phyloP scores from a whole-genome alignment of 768 basidiomycete genomes.

The Mycena epipterygia region DNA sequence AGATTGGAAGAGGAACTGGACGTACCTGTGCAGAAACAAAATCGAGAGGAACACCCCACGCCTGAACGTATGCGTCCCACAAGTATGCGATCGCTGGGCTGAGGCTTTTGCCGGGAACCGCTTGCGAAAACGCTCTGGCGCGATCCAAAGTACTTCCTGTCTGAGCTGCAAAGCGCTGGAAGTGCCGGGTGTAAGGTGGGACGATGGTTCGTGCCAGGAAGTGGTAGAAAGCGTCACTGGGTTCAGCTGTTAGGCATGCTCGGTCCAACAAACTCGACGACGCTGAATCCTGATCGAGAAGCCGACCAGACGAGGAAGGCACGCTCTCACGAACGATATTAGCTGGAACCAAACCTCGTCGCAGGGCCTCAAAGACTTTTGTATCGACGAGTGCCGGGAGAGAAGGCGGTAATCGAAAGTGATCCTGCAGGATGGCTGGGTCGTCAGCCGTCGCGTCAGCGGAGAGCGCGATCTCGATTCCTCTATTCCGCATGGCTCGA shows the following conservation, averaged over 20 bases:
- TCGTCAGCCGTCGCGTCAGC: slow-evolving; percentile 59
- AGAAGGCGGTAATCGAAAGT: slow-evolving; percentile 61
- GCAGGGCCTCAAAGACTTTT: slow-evolving; percentile 34
- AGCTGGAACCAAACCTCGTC: slow-evolving; percentile 22
- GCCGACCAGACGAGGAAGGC: slow-evolving; percentile 52
- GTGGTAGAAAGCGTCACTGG: slow-evolving; percentile 45
- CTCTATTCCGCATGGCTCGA: slow-evolving; percentile 98
- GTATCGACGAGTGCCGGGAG: slow-evolving; percentile 3
- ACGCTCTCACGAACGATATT: background rate
- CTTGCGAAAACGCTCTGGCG: slow-evolving; percentile 30
- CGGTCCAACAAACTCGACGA: slow-evolving; percentile 60
- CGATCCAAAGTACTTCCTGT: slow-evolving; percentile 16
- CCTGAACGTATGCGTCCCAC: slow-evolving; percentile 38
- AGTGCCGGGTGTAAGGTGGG: slow-evolving; percentile 46
- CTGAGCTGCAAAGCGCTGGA: slow-evolving; percentile 44
- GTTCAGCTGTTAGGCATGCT: slow-evolving; percentile 48
- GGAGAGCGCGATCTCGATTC: slow-evolving; percentile 83
- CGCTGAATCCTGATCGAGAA: slow-evolving; percentile 63
- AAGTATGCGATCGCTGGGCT: slow-evolving; percentile 5
- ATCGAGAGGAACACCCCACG: slow-evolving; percentile 50
- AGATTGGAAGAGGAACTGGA: slow-evolving; percentile 38
- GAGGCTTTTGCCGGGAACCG: slow-evolving; percentile 31
- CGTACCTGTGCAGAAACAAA: slow-evolving; percentile 62
- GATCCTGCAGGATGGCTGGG: slow-evolving; percentile 56
- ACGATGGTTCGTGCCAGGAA: slow-evolving; percentile 54